phyloP scores from a whole-genome alignment of 108 stramenopile genomes.

The Skeletonema tropicum region DNA sequence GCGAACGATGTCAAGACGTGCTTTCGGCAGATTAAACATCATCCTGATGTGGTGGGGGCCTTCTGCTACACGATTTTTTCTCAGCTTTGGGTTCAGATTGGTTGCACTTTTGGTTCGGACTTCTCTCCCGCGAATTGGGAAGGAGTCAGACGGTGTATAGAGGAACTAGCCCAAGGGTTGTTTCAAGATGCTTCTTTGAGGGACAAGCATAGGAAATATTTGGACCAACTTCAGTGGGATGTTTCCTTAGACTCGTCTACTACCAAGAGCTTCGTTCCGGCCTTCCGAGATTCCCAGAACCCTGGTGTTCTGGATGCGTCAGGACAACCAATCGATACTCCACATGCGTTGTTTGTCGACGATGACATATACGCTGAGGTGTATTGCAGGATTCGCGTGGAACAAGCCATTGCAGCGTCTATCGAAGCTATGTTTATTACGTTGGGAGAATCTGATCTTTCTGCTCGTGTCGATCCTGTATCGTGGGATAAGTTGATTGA shows the following conservation, averaged over 20 bases:
- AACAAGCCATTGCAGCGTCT: background rate
- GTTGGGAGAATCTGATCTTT: slow-evolving; percentile 5
- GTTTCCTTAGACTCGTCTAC: background rate
- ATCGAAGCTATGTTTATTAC: slow-evolving; percentile 12
- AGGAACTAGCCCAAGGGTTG: background rate
- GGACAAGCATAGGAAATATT: background rate
- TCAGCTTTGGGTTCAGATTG: background rate
- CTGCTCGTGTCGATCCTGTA: background rate
- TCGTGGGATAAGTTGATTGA: background rate
- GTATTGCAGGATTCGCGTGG: too few relatives aligned
- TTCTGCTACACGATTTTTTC: background rate
- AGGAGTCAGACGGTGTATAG: background rate
- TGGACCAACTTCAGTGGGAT: background rate
- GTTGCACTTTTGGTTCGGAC: background rate
- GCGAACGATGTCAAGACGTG: slow-evolving; percentile 10
- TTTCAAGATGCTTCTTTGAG: background rate
- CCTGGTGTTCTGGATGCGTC: background rate
- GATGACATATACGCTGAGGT: slow-evolving; percentile 7
- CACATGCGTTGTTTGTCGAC: background rate
- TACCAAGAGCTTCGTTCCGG: background rate
- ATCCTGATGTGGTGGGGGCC: slow-evolving; percentile 4
- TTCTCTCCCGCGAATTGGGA: background rate
- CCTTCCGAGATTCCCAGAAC: background rate
- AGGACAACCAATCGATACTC: background rate
- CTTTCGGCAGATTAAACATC: slow-evolving; percentile 14